These are phyloP conservation scores for Ophiocordyceps camponoti-saundersi DNA, from an alignment of 2,329 filamentous ascomycete genomes.

Conservation along the genomic window DNA sequence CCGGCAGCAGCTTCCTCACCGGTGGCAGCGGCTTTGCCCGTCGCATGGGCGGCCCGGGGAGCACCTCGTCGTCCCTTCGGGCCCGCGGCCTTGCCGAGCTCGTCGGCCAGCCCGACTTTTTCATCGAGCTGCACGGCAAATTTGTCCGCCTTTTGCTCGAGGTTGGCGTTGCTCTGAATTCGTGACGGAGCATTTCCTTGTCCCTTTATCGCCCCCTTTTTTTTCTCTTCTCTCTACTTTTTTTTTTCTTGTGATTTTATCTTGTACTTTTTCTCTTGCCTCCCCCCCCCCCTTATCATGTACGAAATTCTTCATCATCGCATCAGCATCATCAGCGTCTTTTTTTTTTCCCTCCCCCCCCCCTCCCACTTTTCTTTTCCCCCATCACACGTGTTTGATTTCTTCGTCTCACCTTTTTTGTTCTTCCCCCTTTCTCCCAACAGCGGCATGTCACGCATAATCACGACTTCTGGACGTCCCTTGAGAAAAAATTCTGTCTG, in stretches of 20 bases:
- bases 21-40: conserved; percentile 39
- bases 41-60: conserved; percentile 38
- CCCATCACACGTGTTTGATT: too few relatives aligned
- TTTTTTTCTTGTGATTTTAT: background rate
- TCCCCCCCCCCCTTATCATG: too few relatives aligned
- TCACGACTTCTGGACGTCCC: too few relatives aligned
- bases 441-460: too few relatives aligned
- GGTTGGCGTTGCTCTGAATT: conserved; percentile 34
- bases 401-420: too few relatives aligned
- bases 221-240: background rate
- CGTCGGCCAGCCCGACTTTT: conserved; percentile 50
- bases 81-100: conserved; percentile 47
- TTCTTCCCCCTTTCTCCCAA: too few relatives aligned
- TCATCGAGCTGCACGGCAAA: conserved; percentile 45
- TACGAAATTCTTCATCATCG: too few relatives aligned
- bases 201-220: background rate
- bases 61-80: conserved; percentile 33
- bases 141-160: conserved; percentile 48
- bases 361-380: too few relatives aligned
- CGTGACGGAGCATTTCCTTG: conserved; percentile 13
- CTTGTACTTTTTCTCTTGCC: too few relatives aligned
- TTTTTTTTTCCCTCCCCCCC: too few relatives aligned
- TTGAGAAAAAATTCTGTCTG: too few relatives aligned
- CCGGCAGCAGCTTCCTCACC: conserved; percentile 38
- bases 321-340: too few relatives aligned